A percentile compares a stretch with the other conserved stretches of the same genome.
phyloP scores from a whole-genome alignment of 2,329 filamentous ascomycete species.

The Aureobasidium pullulans region DNA sequence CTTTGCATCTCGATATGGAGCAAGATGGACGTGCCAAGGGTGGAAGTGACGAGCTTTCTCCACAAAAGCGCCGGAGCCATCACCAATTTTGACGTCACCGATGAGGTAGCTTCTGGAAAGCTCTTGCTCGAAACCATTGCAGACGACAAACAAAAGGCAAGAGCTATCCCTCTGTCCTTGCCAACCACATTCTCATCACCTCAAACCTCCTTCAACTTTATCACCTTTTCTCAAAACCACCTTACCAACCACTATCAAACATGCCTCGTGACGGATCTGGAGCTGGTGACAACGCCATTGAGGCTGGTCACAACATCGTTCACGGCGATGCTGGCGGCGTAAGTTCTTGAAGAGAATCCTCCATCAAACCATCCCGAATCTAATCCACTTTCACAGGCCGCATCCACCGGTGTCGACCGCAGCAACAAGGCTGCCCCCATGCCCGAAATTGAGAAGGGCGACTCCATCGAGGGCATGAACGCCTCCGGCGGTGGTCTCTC shows the following conservation, averaged over 20 bases:
- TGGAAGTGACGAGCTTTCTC: constrained; percentile 11
- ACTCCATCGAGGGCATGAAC: constrained; percentile 29
- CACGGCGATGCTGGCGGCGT: constrained; percentile 32
- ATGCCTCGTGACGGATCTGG: constrained; percentile 38
- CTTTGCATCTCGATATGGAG: constrained; percentile 1
- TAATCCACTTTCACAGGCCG: constrained; percentile 9
- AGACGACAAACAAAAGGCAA: constrained; percentile 8
- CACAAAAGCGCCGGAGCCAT: constrained; percentile 2
- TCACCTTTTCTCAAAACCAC: neutral
- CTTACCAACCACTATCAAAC: constrained; percentile 17
- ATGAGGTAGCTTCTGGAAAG: constrained; percentile 7
- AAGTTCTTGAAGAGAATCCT: constrained; percentile 11
- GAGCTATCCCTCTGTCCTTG: neutral
- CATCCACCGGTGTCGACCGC: constrained; percentile 27
- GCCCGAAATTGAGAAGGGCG: constrained; percentile 33
- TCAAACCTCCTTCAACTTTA: neutral
- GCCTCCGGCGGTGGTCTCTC: constrained; percentile 28
- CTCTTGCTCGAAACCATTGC: neutral
- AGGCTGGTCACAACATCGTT: constrained; percentile 29
- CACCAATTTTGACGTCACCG: neutral
- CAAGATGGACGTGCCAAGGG: neutral
- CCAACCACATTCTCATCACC: neutral
- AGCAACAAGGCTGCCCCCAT: constrained; percentile 32
- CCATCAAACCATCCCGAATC: neutral
- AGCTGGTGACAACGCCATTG: constrained; percentile 33